Evolutionary conservation across 1,139 yeast species (phyloP).

Genomic region (Kurtzmaniella quercitrusa): DNA sequence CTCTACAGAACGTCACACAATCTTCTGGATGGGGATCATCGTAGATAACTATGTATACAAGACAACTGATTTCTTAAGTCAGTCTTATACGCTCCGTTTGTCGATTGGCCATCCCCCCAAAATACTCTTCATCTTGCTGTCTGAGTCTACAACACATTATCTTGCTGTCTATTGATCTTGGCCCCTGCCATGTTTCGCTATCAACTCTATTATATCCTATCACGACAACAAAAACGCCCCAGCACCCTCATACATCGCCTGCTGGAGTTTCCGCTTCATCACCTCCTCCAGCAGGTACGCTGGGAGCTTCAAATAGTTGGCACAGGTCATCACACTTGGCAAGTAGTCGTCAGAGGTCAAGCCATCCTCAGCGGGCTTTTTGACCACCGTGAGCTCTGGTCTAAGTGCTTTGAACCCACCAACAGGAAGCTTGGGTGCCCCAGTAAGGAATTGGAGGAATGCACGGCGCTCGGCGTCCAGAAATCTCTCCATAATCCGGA

Average conservation of each 20-base stretch:
- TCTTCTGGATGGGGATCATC: too few relatives aligned
- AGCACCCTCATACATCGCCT: constrained; percentile 84
- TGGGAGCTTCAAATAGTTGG: constrained; percentile 87
- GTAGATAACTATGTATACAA: too few relatives aligned
- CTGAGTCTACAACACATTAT: too few relatives aligned
- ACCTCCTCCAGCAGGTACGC: constrained; percentile 63
- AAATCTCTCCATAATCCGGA: constrained; percentile 58
- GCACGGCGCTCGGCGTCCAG: constrained; percentile 52
- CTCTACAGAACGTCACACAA: too few relatives aligned
- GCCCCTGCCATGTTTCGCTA: too few relatives aligned
- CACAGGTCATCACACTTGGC: constrained; percentile 99
- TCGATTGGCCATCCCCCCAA: too few relatives aligned
- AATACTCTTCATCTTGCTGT: too few relatives aligned
- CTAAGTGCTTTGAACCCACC: constrained; percentile 86
- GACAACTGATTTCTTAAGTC: too few relatives aligned
- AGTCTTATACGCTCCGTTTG: too few relatives aligned
- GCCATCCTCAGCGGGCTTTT: constrained; percentile 70
- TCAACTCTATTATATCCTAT: background rate
- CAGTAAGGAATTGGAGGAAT: constrained; percentile 86
- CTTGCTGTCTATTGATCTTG: too few relatives aligned
- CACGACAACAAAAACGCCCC: constrained; percentile 81
- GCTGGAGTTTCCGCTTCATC: constrained; percentile 53
- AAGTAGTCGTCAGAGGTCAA: constrained; percentile 73
- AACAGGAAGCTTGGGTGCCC: constrained; percentile 87
- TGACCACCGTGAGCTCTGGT: constrained; percentile 85